Conservation (phyloP, 495 filamentous ascomycete species). For the Hypoxylon perforatum region DNA sequence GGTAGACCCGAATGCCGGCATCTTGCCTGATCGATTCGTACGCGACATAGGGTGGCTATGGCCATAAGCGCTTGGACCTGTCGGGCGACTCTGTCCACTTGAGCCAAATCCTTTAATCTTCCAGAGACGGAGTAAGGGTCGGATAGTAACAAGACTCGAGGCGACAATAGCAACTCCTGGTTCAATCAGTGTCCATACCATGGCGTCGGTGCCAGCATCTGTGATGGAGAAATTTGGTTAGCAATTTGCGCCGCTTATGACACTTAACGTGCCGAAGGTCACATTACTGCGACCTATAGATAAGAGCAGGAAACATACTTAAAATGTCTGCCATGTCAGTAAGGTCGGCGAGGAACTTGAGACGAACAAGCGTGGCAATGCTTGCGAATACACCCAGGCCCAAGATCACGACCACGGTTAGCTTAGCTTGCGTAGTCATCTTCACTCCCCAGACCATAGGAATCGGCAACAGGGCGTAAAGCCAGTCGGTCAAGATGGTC, state of each 20-base stretch:
- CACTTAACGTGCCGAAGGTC: not conserved
- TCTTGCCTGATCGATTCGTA: constrained; percentile 33
- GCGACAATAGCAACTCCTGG: constrained; percentile 57
- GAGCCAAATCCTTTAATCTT: constrained; percentile 48
- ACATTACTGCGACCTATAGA: not conserved
- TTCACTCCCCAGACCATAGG: constrained; percentile 57
- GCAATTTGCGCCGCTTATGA: not conserved
- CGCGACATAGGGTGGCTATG: constrained; percentile 35
- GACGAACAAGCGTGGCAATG: constrained; percentile 53
- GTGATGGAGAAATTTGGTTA: constrained; percentile 3
- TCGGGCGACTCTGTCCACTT: constrained; percentile 38
- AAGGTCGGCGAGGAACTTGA: constrained; percentile 51
- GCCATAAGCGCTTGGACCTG: constrained; percentile 6
- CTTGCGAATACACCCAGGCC: constrained; percentile 55
- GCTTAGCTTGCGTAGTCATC: constrained; percentile 52
- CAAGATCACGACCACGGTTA: constrained; percentile 51
- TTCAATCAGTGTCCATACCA: constrained; percentile 58
- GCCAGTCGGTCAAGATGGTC: constrained; percentile 55
- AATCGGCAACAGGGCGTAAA: constrained; percentile 55
- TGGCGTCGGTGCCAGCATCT: constrained; percentile 52
- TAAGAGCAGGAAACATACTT: constrained; percentile 35
- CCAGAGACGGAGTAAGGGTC: constrained; percentile 52
- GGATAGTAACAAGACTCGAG: constrained; percentile 54
- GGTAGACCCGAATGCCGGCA: constrained; percentile 42
- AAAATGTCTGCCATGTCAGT: constrained; percentile 50